These are phyloP conservation scores for Geotrichum siamense DNA, from an alignment of 1,139 yeast species.

Conservation along the genomic window DNA sequence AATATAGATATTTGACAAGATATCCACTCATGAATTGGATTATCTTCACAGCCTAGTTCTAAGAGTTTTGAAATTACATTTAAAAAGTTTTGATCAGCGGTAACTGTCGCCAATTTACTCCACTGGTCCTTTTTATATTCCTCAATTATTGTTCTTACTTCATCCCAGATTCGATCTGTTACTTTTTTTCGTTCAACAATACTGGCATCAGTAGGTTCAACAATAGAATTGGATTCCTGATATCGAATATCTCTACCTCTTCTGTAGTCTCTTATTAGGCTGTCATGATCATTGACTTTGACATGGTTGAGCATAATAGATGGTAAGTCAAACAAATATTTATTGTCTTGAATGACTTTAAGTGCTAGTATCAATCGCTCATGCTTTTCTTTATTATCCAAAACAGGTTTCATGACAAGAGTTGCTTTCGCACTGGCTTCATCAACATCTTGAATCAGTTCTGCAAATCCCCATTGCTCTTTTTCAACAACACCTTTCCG, in stretches of 20 bases:
- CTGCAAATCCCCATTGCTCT: conserved; percentile 32
- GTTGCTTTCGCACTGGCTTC: conserved; percentile 45
- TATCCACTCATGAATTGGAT: conserved; percentile 61
- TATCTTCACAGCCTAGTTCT: conserved; percentile 52
- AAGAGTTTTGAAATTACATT: conserved; percentile 51
- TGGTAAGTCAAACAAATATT: conserved; percentile 67
- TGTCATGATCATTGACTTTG: conserved; percentile 57
- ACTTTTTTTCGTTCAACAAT: conserved; percentile 25
- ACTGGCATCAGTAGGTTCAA: conserved; percentile 10
- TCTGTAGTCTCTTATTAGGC: conserved; percentile 62
- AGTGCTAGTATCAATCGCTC: conserved; percentile 53
- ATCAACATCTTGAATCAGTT: conserved; percentile 30
- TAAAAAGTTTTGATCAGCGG: conserved; percentile 43
- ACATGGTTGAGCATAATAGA: conserved; percentile 48
- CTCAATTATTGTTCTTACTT: conserved; percentile 57
- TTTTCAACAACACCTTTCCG: conserved; percentile 37
- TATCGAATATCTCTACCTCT: conserved; percentile 43
- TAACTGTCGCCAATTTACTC: conserved; percentile 45
- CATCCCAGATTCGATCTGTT: conserved; percentile 53
- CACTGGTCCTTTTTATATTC: conserved; percentile 59
- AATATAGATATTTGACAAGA: conserved; percentile 42
- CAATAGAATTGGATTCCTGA: conserved; percentile 20
- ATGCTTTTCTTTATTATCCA: conserved; percentile 56
- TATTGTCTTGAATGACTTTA: conserved; percentile 55
- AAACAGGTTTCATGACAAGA: conserved; percentile 65